Evolutionary conservation across 2,329 filamentous ascomycete genomes (phyloP), one percentile per base, ranked within the genome.

Genomic region (Torrubiella hemipterigena): DNA sequence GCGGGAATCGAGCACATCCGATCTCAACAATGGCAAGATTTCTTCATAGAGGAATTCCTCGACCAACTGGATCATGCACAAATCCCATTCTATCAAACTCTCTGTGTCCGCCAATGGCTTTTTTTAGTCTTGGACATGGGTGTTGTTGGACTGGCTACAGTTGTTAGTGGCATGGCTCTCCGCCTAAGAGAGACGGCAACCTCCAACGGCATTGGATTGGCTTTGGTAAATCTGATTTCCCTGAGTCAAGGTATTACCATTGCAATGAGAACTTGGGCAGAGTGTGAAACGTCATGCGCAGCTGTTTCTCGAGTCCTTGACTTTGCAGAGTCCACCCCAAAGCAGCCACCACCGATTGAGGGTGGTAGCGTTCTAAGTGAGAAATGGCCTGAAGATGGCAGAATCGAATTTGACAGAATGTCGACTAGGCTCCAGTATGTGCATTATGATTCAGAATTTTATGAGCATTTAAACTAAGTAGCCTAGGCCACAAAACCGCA

Each of bases 81-180:
- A n/a, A 14, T 29, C 11, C 41, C 39, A 7, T 37, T 33, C 11
- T 42, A 66, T 35, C 47, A 61, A 7, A 49, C 65, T 11, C 58
- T 54, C 30, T 52, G 54, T 17, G 54, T 65, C 11, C 63, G 66
- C 38, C 48, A 57, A 17, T 67, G 63, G 62, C 48, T 65, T 2
- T 55, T 46, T 1, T 40, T 66, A 2, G 59, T 60, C 3, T 38
- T 67, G 7, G 59, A 66, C 35, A 40, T 67, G 8, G 46, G 65
- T 3, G 39, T 39, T 17, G 23, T 30, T 8, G 32, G 31, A 5
- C 51, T 67, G 17, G 59, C 61, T 1, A 31, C 35, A 4, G 22
- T 39, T 2, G 23, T 36, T 4, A 30, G 41, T 4, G 46, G 55
- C 7, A 43, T 66, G 2, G 55, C 59, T 2, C 54, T 64, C 8